Evolutionary conservation across 2,329 filamentous ascomycete species (phyloP), one percentile per base, ranked within the genome.

Genomic region (Colletotrichum spaethianum): DNA sequence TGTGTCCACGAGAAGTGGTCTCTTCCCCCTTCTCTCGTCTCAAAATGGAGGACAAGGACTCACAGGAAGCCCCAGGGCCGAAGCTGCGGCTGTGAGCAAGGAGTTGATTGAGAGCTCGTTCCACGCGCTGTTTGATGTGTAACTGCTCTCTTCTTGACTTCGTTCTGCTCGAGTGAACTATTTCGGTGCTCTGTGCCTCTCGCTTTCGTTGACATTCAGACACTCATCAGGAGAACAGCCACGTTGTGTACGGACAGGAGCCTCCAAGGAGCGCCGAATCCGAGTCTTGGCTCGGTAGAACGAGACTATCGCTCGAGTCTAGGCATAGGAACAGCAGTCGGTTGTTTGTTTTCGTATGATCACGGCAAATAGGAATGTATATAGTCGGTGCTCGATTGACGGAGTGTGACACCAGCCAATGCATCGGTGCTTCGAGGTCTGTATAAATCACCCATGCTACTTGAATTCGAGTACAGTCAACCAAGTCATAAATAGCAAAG

Each of bases 1-100:
- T 84, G 83, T 82, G 79, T 83, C 75, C 77, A 80, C 72, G 11
- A 36, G 33, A 36, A 36, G 33, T 2, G 11, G n/a, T n/a, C 33
- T 9, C 7, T 8, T 11, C 33, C 8, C 2, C 33, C 11, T 36
- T 36, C 33, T 36, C 11, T 11, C 33, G 33, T 36, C 33, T 36
- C 33, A 11, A 11, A 36, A 36, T 36, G 11, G 33, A 5, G 2
- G 33, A 36, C 7, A 36, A 9, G 33, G 2, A 36, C 33, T 36
- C 52, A 0, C 67, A 60, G 28, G 63, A 77, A 18, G 77, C n/a
- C 50, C 76, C n/a, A n/a, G n/a, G 28, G 72, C 76, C 4, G 73
- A 78, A 56, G 75, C 77, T 40, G 76, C 75, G 2, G 70, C 73
- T 1, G 78, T 78, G 8, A 75, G 74, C 28, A 75, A 73, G 31